Conservation (phyloP, 192 early-diverging fungal species). For the Backusella westeae region DNA sequence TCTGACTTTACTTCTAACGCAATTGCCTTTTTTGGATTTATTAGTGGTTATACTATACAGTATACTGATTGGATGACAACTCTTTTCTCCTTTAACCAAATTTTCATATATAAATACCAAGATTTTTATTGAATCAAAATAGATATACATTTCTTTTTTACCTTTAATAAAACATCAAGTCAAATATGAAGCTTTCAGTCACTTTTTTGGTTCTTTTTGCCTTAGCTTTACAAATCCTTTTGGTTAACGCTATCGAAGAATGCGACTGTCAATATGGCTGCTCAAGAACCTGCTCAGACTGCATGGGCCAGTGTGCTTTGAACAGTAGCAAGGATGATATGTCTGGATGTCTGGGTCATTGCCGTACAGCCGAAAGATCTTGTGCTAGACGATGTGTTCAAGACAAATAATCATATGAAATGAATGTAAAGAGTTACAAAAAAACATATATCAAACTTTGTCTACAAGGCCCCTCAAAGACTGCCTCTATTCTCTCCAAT, state of each 20-base stretch:
- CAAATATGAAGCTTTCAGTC: not conserved
- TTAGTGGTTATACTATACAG: too few relatives aligned
- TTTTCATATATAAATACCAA: not conserved
- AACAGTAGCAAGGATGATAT: not conserved
- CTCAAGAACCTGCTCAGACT: not conserved
- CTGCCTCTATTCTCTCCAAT: not conserved
- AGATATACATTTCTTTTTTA: not conserved
- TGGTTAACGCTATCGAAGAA: not conserved
- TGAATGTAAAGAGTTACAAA: not conserved
- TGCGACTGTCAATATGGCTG: not conserved
- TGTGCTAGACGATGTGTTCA: not conserved
- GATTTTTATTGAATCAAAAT: not conserved
- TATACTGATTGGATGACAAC: not conserved
- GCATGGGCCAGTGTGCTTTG: not conserved
- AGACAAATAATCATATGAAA: not conserved
- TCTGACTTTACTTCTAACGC: too few relatives aligned
- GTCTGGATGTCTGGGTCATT: not conserved
- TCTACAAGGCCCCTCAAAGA: not conserved
- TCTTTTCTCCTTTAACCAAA: not conserved
- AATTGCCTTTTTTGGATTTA: too few relatives aligned
- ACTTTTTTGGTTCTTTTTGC: not conserved
- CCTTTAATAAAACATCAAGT: not conserved
- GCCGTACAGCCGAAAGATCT: not conserved
- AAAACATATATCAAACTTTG: not conserved
- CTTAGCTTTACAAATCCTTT: not conserved